Base-by-base conservation (phyloP, 768 basidiomycete genomes). In the Tubosaeta sp. region DNA sequence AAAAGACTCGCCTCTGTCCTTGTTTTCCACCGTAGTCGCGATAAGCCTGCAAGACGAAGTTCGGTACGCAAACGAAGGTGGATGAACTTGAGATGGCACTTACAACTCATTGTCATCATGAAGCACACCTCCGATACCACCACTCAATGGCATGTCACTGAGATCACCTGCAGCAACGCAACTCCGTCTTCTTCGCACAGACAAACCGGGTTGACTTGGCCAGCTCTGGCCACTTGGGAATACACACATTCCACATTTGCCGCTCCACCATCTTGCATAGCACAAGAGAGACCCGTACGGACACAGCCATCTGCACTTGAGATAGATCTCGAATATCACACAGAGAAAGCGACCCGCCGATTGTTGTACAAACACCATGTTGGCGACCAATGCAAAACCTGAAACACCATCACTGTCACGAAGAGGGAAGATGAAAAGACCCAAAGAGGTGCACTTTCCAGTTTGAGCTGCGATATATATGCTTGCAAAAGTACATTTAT, bases 291-390 rank as follows among this genome's bases (percentile, higher is more conserved):
- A 91, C 87, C 59, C 91, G 85, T 0, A 95, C 93, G 0, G 95
- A 92, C 1, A 88, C 79, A 2, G 97, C 97, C 97, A 99, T n/a
- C 95, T 94, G 41, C 94, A 85, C 72, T 95, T 97, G 53, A 97
- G 73, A 66, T 95, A 97, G 51, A 97, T 99, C 71, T 99, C 95
- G 60, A 94, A 97, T 65, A 99, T 90, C 13, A 95, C 95, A 17
- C 94, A 91, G 35, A 98, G 74, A 61, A 98, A 97, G 79, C 91
- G 88, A 45, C 97, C 97, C 2, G 97, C 97, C 8, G 94, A 97
- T 63, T 99, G 97, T 53, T 94, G 91, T 3, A 99, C 88, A 64
- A 94, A 98, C 10, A 99, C 92, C 91, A 91, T 93, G 58, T 93
- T 88, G 0, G 90, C 88, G 2, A 92, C 85, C 1, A 92, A 79